phyloP scores from a whole-genome alignment of 2,329 filamentous ascomycete genomes.

The Coccinonectria pachysandricola region DNA sequence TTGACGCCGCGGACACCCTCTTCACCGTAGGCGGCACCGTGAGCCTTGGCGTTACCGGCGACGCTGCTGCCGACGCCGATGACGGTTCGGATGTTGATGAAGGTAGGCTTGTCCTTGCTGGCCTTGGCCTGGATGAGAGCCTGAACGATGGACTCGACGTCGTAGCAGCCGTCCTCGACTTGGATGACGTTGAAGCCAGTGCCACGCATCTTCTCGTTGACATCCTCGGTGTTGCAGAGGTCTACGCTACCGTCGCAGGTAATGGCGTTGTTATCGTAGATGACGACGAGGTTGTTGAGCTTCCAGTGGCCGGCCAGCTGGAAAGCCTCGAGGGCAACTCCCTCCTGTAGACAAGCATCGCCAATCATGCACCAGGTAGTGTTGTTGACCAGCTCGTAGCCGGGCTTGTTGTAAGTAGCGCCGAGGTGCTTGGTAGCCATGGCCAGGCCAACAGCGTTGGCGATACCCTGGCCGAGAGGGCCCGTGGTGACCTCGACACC shows the following conservation, averaged over 20 bases:
- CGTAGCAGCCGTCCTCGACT: slow-evolving; percentile 40
- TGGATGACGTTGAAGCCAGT: slow-evolving; percentile 47
- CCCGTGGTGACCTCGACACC: slow-evolving; percentile 51
- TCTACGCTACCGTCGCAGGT: slow-evolving; percentile 49
- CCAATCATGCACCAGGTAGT: slow-evolving; percentile 47
- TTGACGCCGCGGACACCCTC: slow-evolving; percentile 37
- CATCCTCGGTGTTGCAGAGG: slow-evolving; percentile 41
- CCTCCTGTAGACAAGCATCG: slow-evolving; percentile 49
- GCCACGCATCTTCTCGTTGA: slow-evolving; percentile 48
- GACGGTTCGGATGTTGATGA: slow-evolving; percentile 48
- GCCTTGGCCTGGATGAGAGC: slow-evolving; percentile 35
- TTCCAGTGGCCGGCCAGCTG: slow-evolving; percentile 44
- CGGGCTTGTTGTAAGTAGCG: slow-evolving; percentile 41
- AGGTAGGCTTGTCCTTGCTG: slow-evolving; percentile 39
- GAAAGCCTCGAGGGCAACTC: slow-evolving; percentile 46
- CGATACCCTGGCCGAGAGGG: slow-evolving; percentile 48
- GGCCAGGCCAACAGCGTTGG: slow-evolving; percentile 49
- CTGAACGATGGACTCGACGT: slow-evolving; percentile 31
- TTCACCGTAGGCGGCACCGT: slow-evolving; percentile 46
- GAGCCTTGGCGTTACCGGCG: slow-evolving; percentile 42
- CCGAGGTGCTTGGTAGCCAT: slow-evolving; percentile 46
- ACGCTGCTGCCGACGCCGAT: slow-evolving; percentile 42
- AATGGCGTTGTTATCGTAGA: slow-evolving; percentile 53
- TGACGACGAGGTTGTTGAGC: slow-evolving; percentile 45
- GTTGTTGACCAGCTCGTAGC: slow-evolving; percentile 37